phyloP scores from a whole-genome alignment of 192 early-diverging fungal genomes.

The Entomortierella chlamydospora region DNA sequence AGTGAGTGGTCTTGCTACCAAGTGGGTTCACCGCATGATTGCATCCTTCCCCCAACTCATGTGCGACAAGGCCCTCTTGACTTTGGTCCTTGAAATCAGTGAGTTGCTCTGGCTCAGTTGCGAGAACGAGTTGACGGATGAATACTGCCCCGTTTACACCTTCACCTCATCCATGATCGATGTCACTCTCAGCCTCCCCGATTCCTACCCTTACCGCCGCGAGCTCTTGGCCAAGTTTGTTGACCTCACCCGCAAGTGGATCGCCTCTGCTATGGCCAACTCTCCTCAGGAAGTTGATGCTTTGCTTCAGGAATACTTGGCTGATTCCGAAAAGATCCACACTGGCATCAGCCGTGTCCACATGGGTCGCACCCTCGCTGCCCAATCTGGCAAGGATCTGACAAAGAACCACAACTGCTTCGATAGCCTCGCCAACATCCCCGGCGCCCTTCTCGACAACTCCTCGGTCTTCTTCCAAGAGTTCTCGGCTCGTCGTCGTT shows the following conservation, averaged over 20 bases:
- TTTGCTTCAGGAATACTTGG: constrained; percentile 75
- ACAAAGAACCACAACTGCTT: constrained; percentile 38
- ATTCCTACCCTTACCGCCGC: constrained; percentile 78
- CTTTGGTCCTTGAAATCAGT: constrained; percentile 86
- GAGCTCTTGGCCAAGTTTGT: constrained; percentile 69
- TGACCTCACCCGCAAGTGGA: constrained; percentile 74
- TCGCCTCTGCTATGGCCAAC: constrained; percentile 66
- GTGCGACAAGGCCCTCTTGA: constrained; percentile 75
- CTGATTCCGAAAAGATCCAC: constrained; percentile 67
- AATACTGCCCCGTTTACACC: constrained; percentile 76
- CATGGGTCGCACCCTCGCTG: constrained; percentile 76
- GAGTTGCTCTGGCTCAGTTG: constrained; percentile 84
- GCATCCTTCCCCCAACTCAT: constrained; percentile 78
- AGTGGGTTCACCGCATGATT: constrained; percentile 70
- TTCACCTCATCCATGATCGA: constrained; percentile 71
- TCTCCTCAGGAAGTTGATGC: constrained; percentile 79
- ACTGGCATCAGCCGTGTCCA: constrained; percentile 67
- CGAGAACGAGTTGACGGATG: constrained; percentile 80
- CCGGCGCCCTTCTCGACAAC: constrained; percentile 57
- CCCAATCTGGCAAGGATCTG: constrained; percentile 39
- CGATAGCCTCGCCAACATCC: constrained; percentile 17
- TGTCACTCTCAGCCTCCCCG: constrained; percentile 76
- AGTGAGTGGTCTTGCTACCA: constrained; percentile 74
- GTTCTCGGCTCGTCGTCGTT: constrained; percentile 61
- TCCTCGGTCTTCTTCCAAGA: constrained; percentile 65